Conservation (phyloP, 2,329 filamentous ascomycete genomes). For the Colletotrichum horii region DNA sequence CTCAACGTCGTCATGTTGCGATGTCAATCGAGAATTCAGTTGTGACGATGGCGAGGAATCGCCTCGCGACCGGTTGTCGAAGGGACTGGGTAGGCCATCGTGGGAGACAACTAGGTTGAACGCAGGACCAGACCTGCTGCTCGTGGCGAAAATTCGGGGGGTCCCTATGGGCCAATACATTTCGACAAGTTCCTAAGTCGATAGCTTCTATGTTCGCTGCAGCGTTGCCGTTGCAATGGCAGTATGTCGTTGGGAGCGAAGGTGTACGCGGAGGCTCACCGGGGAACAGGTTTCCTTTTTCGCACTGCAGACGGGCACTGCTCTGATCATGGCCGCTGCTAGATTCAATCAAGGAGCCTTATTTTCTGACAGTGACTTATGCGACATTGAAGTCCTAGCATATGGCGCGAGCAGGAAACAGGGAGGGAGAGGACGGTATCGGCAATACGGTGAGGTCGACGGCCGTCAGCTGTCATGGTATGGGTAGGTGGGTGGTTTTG, state of each 20-base stretch:
- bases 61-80: slow-evolving; percentile 31
- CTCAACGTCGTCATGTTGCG: slow-evolving; percentile 38
- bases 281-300: slow-evolving; percentile 5
- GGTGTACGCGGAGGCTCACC: neutral
- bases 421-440: neutral
- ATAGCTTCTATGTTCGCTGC: neutral
- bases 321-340: slow-evolving; percentile 17
- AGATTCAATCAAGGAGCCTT: neutral
- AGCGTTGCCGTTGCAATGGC: neutral
- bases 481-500: neutral
- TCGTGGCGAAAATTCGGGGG: slow-evolving; percentile 82
- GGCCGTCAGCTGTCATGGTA: neutral
- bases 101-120: slow-evolving; percentile 60
- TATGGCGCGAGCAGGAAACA: neutral
- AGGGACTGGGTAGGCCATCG: slow-evolving; percentile 58
- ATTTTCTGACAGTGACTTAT: neutral
- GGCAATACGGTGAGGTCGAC: neutral
- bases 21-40: slow-evolving; percentile 25
- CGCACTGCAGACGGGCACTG: neutral
- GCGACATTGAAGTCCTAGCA: neutral
- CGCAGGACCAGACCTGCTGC: slow-evolving; percentile 63
- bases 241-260: neutral
- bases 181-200: slow-evolving; percentile 34
- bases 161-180: slow-evolving; percentile 95
- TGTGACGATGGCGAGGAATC: slow-evolving; percentile 29